These are phyloP conservation scores for Kodamaea sp. DNA, from an alignment of 1,139 yeast species.

Conservation along the genomic window DNA sequence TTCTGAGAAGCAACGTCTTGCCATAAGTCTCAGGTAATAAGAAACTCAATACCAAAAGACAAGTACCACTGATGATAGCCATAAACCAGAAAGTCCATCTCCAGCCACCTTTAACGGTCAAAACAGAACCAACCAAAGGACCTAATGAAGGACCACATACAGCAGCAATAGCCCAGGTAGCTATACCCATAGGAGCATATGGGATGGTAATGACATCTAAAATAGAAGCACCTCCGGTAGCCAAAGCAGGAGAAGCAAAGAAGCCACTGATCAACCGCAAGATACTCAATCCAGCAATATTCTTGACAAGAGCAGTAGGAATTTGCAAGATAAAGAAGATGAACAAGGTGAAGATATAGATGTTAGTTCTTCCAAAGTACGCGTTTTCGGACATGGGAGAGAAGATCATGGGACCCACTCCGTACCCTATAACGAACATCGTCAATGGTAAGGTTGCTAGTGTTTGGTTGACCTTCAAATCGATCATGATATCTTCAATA, in stretches of 20 bases:
- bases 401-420: constrained; percentile 40
- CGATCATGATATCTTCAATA: constrained; percentile 26
- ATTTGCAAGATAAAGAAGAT: constrained; percentile 34
- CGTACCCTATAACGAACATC: constrained; percentile 40
- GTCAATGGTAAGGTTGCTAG: constrained; percentile 36
- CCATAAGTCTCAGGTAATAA: constrained; percentile 37
- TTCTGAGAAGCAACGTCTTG: constrained; percentile 33
- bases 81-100: constrained; percentile 45
- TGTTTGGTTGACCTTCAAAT: constrained; percentile 26
- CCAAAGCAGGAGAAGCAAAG: constrained; percentile 36
- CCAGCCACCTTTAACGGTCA: constrained; percentile 31
- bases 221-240: constrained; percentile 39
- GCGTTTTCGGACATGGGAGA: constrained; percentile 41
- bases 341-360: constrained; percentile 30
- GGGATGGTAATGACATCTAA: constrained; percentile 28
- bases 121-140: constrained; percentile 36
- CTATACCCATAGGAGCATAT: constrained; percentile 33
- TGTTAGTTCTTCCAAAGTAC: constrained; percentile 53
- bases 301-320: constrained; percentile 27
- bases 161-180: constrained; percentile 36
- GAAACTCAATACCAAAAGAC: constrained; percentile 25
- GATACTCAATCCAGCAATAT: constrained; percentile 32
- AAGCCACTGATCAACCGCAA: constrained; percentile 35
- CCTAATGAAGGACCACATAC: constrained; percentile 39
- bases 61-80: constrained; percentile 30